Evolutionary conservation across 257 asterid genomes (phyloP).

Genomic region (Ophiorrhiza pumila): DNA sequence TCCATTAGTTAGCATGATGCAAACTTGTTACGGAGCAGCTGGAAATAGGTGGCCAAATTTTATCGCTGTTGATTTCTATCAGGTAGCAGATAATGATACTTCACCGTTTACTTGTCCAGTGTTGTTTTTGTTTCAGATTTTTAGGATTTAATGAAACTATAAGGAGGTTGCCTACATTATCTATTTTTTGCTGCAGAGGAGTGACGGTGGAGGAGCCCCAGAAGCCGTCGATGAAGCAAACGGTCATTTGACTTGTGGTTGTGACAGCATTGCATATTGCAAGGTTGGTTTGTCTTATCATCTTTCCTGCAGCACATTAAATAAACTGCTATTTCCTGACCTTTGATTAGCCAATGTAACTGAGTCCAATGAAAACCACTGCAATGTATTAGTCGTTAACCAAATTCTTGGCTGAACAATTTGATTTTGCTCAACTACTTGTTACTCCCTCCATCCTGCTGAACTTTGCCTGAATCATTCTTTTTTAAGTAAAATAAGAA

Average conservation of each 20-base stretch:
- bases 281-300: slow-evolving; percentile 34
- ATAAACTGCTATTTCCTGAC: not conserved
- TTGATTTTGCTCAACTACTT: not conserved
- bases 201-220: slow-evolving; percentile 88
- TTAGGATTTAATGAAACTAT: not conserved
- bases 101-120: not conserved
- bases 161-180: slow-evolving; percentile 9
- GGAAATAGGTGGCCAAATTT: slow-evolving; percentile 91
- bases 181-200: slow-evolving; percentile 45
- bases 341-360: not conserved
- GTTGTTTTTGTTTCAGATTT: not conserved
- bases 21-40: slow-evolving; percentile 56
- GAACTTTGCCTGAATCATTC: not conserved
- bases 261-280: slow-evolving; percentile 86
- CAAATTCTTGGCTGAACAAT: not conserved
- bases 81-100: slow-evolving; percentile 28
- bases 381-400: not conserved
- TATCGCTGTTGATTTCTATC: slow-evolving; percentile 83
- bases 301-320: not conserved
- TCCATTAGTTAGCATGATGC: slow-evolving; percentile 44
- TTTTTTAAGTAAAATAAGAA: too few relatives aligned
- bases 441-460: not conserved
- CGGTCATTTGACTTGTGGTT: slow-evolving; percentile 81
- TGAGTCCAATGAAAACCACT: not conserved
- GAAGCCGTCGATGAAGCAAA: slow-evolving; percentile 89